These are phyloP conservation scores for Pestalotiopsis sp. DNA, from an alignment of 2,329 filamentous ascomycete species.

Conservation along the genomic window DNA sequence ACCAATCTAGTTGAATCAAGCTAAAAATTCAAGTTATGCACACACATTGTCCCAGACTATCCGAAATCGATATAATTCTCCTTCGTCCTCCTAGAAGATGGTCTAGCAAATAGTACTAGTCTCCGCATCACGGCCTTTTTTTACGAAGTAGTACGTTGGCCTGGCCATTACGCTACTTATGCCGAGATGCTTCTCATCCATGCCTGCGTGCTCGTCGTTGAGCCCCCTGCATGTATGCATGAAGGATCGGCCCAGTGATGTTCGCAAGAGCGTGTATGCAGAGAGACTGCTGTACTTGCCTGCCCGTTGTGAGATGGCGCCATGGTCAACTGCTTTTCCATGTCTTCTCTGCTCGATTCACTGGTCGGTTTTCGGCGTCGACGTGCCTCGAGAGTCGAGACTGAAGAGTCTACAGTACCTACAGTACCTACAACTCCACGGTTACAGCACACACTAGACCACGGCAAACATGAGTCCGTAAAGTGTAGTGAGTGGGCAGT, in stretches of 20 bases:
- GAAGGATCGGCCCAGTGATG: background rate
- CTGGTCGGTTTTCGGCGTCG: no score
- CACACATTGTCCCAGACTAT: background rate
- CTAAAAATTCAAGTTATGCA: background rate
- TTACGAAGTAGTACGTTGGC: background rate
- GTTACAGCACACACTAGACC: no score
- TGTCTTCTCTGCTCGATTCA: no score
- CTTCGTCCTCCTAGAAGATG: background rate
- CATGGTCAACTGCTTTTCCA: no score
- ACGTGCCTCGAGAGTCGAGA: no score
- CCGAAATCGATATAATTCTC: no score
- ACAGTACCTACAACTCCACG: background rate
- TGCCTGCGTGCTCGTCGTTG: background rate
- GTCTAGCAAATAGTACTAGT: background rate
- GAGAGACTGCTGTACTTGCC: no score
- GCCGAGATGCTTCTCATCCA: background rate
- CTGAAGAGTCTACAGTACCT: background rate
- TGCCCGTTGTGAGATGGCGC: no score
- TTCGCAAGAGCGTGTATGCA: background rate
- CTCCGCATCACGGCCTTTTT: background rate
- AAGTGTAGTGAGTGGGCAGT: background rate
- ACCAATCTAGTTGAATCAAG: conserved; percentile 1
- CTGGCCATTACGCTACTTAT: background rate
- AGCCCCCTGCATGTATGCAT: background rate
- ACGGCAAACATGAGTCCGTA: no score